Percentiles rank a stretch among this genome's conserved stretches.
phyloP scores from a whole-genome alignment of 139 green algal species.

The Coelastrella sp. region DNA sequence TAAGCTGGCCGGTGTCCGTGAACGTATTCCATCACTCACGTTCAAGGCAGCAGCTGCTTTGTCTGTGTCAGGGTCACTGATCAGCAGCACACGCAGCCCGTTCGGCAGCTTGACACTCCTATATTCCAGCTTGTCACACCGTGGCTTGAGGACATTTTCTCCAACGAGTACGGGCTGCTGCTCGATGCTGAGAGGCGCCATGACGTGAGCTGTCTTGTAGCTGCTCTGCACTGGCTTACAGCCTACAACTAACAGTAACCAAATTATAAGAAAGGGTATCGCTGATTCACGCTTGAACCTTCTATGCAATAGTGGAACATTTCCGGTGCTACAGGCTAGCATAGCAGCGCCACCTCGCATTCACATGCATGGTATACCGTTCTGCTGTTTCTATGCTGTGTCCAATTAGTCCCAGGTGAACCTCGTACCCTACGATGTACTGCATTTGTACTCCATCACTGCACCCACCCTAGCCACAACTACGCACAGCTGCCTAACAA shows the following conservation, averaged over 20 bases:
- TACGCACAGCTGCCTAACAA: too few relatives aligned
- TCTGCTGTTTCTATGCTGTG: background rate
- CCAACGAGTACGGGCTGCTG: background rate
- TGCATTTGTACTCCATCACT: background rate
- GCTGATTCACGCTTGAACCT: too few relatives aligned
- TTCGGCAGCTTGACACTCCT: constrained; percentile 74
- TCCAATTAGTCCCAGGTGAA: background rate
- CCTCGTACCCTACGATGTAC: background rate
- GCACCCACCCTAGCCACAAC: too few relatives aligned
- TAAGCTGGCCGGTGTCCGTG: too few relatives aligned
- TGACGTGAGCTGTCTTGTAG: background rate
- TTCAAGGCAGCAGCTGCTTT: constrained; percentile 87
- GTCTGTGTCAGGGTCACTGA: constrained; percentile 80
- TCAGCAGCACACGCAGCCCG: constrained; percentile 71
- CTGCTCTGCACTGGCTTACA: background rate
- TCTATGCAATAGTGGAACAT: too few relatives aligned
- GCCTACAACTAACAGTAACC: background rate
- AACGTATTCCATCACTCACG: constrained; percentile 54
- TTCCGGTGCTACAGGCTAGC: too few relatives aligned
- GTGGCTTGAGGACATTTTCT: constrained; percentile 29
- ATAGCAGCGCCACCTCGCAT: too few relatives aligned
- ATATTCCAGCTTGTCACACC: constrained; percentile 74
- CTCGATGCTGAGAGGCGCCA: background rate
- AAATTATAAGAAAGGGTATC: background rate
- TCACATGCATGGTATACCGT: background rate